Percentiles rank a stretch among this genome's conserved stretches.
phyloP scores from a whole-genome alignment of 2,329 filamentous ascomycete species.

The Paracoccidioides lutzii region DNA sequence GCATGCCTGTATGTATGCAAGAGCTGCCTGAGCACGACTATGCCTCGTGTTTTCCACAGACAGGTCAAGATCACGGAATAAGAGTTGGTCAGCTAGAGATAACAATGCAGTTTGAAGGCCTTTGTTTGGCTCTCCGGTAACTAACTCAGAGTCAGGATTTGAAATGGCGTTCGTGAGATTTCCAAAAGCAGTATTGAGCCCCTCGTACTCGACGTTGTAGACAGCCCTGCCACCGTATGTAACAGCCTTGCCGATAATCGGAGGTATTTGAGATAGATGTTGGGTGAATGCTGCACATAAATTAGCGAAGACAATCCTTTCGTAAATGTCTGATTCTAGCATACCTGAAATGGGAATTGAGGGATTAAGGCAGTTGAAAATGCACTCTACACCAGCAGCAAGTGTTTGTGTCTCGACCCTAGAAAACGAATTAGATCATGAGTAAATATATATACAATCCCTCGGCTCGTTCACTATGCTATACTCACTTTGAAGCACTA shows the following conservation, averaged over 20 bases:
- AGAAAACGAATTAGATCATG: not conserved
- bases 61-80: slow-evolving; percentile 23
- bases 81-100: slow-evolving; percentile 18
- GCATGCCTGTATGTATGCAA: slow-evolving; percentile 21
- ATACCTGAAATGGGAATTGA: slow-evolving; percentile 9
- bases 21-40: slow-evolving; percentile 25
- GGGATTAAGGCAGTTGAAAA: slow-evolving; percentile 27
- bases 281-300: slow-evolving; percentile 16
- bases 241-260: slow-evolving; percentile 20
- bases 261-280: slow-evolving; percentile 20
- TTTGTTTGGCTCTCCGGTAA: slow-evolving; percentile 8
- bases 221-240: slow-evolving; percentile 23
- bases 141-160: not conserved
- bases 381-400: slow-evolving; percentile 26
- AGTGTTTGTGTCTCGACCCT: slow-evolving; percentile 24
- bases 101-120: slow-evolving; percentile 18
- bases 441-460: not conserved
- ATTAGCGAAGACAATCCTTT: slow-evolving; percentile 16
- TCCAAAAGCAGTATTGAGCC: slow-evolving; percentile 22
- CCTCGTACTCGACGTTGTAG: slow-evolving; percentile 23
- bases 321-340: slow-evolving; percentile 5
- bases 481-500: slow-evolving; percentile 25
- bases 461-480: slow-evolving; percentile 1
- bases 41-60: slow-evolving; percentile 26
- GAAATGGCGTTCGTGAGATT: slow-evolving; percentile 19